Evolutionary conservation across 768 basidiomycete species (phyloP), one percentile per base, ranked within the genome.

Genomic region (Russula virescens): DNA sequence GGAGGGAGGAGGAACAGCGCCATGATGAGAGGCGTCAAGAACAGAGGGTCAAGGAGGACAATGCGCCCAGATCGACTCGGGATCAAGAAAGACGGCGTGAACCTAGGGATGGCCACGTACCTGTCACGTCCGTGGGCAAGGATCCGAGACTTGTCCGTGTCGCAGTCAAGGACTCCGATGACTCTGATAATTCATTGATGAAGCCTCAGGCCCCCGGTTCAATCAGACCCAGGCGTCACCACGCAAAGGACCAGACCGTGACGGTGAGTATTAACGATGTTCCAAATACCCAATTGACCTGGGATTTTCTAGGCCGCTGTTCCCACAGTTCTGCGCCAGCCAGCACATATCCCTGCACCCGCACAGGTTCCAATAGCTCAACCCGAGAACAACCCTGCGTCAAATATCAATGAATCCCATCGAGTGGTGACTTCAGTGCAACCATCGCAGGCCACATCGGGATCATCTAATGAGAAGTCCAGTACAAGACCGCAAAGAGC

Each of bases 21-120:
- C 52, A 69, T 43, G 68, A 68, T 54, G 68, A 50, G 62, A 57
- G 60, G 51, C 64, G 46, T 18, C 23, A 52, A 48, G 68, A 68
- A 40, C 67, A 68, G 63, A 64, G 55, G 54, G 50, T 54, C 35
- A 70, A 63, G 34, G 65, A 65, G 9, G 66, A 68, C 51, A 26
- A 62, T 52, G 46, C 34, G 23, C 48, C 38, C 38, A 61, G 55
- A n/a, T 42, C 50, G 21, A 55, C 31, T 28, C 54, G 50, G 54
- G 58, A 63, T 46, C 65, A 55, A 13, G 63, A 64, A 46, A 65
- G 43, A 43, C 62, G 57, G 8, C 61, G 38, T 19, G 68, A 69
- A 40, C 11, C 35, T 43, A 66, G 46, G 48, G 68, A 68, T 25
- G 57, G 65, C 14, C 66, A 66, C 10, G 66, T 55, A 54, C 72